Evolutionary conservation across 2,329 filamentous ascomycete genomes (phyloP).

Genomic region (Xylariaceae sp.): DNA sequence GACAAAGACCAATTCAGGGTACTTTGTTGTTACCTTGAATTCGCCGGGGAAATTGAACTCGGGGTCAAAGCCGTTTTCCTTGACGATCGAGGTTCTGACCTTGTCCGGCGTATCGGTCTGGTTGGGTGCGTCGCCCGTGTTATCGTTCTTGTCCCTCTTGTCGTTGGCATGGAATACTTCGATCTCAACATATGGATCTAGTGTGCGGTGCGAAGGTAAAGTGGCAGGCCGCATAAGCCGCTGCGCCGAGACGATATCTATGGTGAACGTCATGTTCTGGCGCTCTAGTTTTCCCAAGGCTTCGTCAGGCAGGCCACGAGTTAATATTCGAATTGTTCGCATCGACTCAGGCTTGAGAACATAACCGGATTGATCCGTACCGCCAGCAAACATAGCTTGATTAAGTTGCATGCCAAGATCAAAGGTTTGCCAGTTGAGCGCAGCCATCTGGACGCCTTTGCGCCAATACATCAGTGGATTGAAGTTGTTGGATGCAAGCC

Average conservation of each 20-base stretch:
- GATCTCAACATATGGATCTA: constrained; percentile 92
- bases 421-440: constrained; percentile 97
- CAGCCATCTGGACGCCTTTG: constrained; percentile 94
- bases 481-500: constrained; percentile 87
- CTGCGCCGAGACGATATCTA: constrained; percentile 90
- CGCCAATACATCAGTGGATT: constrained; percentile 93
- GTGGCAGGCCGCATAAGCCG: constrained; percentile 81
- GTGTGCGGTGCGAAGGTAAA: constrained; percentile 64
- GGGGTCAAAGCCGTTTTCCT: constrained; percentile 91
- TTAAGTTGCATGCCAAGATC: constrained; percentile 95
- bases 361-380: constrained; percentile 82
- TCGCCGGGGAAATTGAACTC: constrained; percentile 75
- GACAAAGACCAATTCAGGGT: constrained; percentile 88
- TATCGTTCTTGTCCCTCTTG: constrained; percentile 81
- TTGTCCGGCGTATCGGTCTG: constrained; percentile 61
- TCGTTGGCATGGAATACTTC: constrained; percentile 94
- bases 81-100: constrained; percentile 73
- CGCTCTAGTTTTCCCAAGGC: constrained; percentile 65
- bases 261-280: constrained; percentile 77
- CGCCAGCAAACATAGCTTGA: constrained; percentile 93
- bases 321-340: constrained; percentile 62
- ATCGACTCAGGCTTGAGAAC: constrained; percentile 88
- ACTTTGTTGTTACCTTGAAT: constrained; percentile 86
- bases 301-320: constrained; percentile 50
- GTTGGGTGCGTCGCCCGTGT: constrained; percentile 51